A percentile compares a stretch with the other conserved stretches of the same genome.
Conservation (phyloP, 768 basidiomycete genomes). For the Chlorophyllum brunneum region DNA sequence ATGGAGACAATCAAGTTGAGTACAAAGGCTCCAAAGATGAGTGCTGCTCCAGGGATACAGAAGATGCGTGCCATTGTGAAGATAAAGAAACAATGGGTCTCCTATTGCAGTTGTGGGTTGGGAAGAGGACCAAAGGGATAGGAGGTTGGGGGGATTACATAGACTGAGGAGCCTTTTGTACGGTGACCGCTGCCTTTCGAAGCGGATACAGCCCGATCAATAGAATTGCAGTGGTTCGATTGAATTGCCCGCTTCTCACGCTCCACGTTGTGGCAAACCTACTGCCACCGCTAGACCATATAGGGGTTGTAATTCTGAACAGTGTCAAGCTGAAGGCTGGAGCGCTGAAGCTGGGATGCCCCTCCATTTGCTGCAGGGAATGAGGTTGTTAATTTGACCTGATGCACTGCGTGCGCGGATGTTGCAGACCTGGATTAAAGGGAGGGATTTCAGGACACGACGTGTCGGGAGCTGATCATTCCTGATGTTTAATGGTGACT, state of each 20-base stretch:
- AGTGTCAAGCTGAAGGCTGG: background rate
- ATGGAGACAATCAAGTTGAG: slow-evolving; percentile 67
- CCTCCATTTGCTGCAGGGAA: too few relatives aligned
- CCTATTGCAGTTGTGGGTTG: background rate
- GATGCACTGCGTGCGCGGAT: too few relatives aligned
- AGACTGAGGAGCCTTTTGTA: slow-evolving; percentile 4
- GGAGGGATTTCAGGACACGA: too few relatives aligned
- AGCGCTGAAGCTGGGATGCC: too few relatives aligned
- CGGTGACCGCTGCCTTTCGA: background rate
- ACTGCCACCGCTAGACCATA: slow-evolving; percentile 1
- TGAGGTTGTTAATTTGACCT: too few relatives aligned
- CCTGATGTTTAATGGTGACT: too few relatives aligned
- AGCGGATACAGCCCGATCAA: background rate
- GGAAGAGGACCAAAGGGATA: background rate
- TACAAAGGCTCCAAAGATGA: slow-evolving; percentile 53
- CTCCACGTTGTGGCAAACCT: slow-evolving; percentile 1
- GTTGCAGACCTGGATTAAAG: too few relatives aligned
- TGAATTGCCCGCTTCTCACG: slow-evolving; percentile 5
- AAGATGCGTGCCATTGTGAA: slow-evolving; percentile 40
- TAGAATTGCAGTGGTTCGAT: background rate
- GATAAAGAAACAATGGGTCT: too few relatives aligned
- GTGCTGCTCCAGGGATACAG: slow-evolving; percentile 59
- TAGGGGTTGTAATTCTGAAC: background rate
- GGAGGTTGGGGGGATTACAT: background rate
- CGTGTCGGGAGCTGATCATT: too few relatives aligned